Conservation (phyloP, 2,329 filamentous ascomycete species). For the Colletotrichum australisinense region DNA sequence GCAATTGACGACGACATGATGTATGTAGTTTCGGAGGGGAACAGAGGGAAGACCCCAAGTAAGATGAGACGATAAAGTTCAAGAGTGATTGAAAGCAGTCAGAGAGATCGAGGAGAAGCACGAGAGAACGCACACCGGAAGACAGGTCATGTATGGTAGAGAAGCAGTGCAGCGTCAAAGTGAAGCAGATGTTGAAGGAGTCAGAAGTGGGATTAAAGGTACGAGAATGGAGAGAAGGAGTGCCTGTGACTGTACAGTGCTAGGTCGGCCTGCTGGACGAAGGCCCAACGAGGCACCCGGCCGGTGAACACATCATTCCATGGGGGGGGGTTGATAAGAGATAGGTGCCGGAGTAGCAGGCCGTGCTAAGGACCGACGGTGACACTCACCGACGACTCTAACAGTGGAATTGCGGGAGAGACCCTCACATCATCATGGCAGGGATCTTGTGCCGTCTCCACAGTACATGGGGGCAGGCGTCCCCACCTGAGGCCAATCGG, state of each 20-base stretch:
- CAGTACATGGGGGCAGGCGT: conserved; percentile 7
- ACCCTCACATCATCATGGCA: conserved; percentile 35
- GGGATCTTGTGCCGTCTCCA: conserved; percentile 22
- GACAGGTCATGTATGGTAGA: conserved; percentile 22
- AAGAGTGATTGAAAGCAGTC: conserved; percentile 15
- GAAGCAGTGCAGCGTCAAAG: conserved; percentile 21
- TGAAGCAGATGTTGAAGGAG: conserved; percentile 28
- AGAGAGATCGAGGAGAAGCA: not conserved
- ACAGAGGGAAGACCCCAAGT: not conserved
- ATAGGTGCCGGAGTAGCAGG: conserved; percentile 24
- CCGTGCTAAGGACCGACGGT: conserved; percentile 5
- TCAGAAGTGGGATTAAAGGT: conserved; percentile 14
- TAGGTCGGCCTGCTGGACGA: conserved; percentile 24
- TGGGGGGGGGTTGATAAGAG: conserved; percentile 34
- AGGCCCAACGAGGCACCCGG: conserved; percentile 32
- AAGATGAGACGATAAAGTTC: conserved; percentile 17
- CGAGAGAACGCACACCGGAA: conserved; percentile 8
- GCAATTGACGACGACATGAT: conserved; percentile 76
- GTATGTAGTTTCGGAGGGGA: conserved; percentile 28
- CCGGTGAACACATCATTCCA: conserved; percentile 35
- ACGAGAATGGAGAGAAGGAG: conserved; percentile 28
- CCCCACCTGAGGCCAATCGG: conserved; percentile 15
- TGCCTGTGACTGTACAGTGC: conserved; percentile 36
- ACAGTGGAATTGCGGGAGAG: conserved; percentile 35
- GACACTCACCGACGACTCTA: conserved; percentile 12